Conservation (phyloP, 345 rosid species). For the Isatis tinctoria region DNA sequence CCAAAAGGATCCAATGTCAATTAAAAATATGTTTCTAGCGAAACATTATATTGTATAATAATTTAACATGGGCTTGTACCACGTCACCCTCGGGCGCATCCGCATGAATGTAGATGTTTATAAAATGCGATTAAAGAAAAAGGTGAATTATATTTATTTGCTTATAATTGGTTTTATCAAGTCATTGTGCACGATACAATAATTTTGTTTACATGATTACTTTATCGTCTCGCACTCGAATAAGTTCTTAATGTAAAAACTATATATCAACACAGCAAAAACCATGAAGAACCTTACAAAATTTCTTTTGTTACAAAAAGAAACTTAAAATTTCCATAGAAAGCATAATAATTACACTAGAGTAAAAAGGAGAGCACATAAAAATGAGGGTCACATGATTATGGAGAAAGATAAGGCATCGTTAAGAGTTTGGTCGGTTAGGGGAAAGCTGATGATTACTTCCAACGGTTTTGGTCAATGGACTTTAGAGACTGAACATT, state of each 20-base stretch:
- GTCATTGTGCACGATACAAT: neutral
- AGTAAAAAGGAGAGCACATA: conserved; percentile 10
- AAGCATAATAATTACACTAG: neutral
- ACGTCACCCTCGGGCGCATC: conserved; percentile 8
- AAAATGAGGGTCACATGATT: conserved; percentile 32
- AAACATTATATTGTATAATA: neutral
- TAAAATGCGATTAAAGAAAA: neutral
- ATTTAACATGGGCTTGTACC: neutral
- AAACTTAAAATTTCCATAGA: neutral
- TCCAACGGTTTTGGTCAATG: conserved; percentile 33
- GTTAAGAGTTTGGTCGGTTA: conserved; percentile 29
- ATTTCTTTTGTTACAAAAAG: neutral
- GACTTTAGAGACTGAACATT: neutral
- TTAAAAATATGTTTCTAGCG: neutral
- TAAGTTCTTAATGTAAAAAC: neutral
- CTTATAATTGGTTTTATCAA: neutral
- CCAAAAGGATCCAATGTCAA: conserved; percentile 36
- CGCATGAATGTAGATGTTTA: neutral
- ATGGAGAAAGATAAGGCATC: conserved; percentile 25
- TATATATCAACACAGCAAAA: neutral
- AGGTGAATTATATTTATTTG: neutral
- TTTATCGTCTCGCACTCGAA: neutral
- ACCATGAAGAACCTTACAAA: neutral
- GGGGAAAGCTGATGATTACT: conserved; percentile 30
- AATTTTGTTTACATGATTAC: neutral